Percentiles rank a stretch among this genome's conserved stretches.
Evolutionary conservation across 768 basidiomycete genomes (phyloP).

Genomic region (Lyophyllum semitale): DNA sequence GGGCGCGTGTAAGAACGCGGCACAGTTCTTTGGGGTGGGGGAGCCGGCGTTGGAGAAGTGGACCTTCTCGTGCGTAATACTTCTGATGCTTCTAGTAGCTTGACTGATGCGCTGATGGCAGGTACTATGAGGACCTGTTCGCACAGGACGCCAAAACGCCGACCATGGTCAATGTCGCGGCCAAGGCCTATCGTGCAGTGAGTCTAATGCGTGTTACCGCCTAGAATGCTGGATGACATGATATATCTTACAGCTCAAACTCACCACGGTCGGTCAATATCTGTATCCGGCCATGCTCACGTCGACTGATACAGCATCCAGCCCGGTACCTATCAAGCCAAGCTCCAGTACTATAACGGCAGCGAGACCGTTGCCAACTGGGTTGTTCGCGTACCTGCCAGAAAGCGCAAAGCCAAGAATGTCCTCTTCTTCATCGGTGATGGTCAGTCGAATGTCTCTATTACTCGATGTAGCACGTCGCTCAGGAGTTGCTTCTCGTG

Average conservation of each 20-base stretch:
- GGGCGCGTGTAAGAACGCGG: slow-evolving; percentile 33
- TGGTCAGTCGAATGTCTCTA: slow-evolving; percentile 26
- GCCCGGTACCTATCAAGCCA: slow-evolving; percentile 42
- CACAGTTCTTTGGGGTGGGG: slow-evolving; percentile 35
- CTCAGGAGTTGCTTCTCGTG: neutral
- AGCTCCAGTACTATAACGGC: slow-evolving; percentile 35
- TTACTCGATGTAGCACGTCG: neutral
- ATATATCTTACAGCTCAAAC: slow-evolving; percentile 22
- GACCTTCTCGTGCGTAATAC: slow-evolving; percentile 36
- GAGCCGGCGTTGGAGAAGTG: slow-evolving; percentile 39
- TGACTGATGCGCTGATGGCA: slow-evolving; percentile 10
- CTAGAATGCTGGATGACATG: slow-evolving; percentile 1
- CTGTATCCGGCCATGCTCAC: neutral
- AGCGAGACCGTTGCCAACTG: slow-evolving; percentile 39
- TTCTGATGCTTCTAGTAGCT: neutral
- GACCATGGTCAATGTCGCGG: slow-evolving; percentile 40
- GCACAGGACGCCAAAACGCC: slow-evolving; percentile 34
- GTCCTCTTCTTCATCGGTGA: slow-evolving; percentile 48
- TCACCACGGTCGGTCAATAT: slow-evolving; percentile 24
- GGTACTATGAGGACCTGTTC: slow-evolving; percentile 47
- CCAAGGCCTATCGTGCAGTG: slow-evolving; percentile 44
- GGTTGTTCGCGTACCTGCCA: slow-evolving; percentile 37
- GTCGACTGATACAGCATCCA: slow-evolving; percentile 12
- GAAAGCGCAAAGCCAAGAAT: slow-evolving; percentile 40
- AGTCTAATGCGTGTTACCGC: slow-evolving; percentile 13